Evolutionary conservation across 2,329 filamentous ascomycete genomes (phyloP), one percentile per base, ranked within the genome.

Genomic region (Blastomyces percursus): DNA sequence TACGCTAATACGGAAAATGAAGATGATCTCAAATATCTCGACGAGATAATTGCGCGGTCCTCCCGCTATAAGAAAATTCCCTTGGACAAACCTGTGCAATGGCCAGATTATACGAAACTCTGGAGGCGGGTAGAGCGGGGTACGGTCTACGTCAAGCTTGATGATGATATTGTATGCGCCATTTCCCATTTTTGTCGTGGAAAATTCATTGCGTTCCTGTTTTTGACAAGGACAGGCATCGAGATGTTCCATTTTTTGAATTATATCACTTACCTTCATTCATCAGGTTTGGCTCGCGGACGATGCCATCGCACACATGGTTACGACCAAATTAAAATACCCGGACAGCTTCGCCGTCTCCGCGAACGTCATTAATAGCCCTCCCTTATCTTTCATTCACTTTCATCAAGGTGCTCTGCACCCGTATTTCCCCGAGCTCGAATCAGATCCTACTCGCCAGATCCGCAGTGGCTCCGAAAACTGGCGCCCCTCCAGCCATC

Each of bases 341-440:
- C 80, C 81, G 12, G 77, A 82, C 51, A 77, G 77, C 32, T 78
- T 78, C 64, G 72, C 80, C 54, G 78, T 84, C n/a, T 82, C 81
- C 2, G 81, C 81, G 55, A 84, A 85, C 65, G 75, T 85, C 27
- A 73, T 84, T 65, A 85, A 84, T 64, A 79, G 82, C 57, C 82
- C 81, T 16, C 75, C 81, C 12, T 78, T 83, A 30, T 77, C 77
- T 56, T 79, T 80, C 73, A 73, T 84, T 21, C 83, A 85, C 66
- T 80, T 78, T 67, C 82, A 82, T 62, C 74, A 81, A 11, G 80
- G 80, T 5, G 78, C 79, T 21, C 75, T 83, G n/a, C 74, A 80
- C 59, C 79, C 82, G 2, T 84, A 83, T 69, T 75, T 83, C 24
- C 81, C 82, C 2, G 82, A 83, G 55, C 46, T 73, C 27, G 57